Percentiles rank a stretch among this genome's conserved stretches.
Conservation (phyloP, 495 filamentous ascomycete species). For the Penicillium coffeae region DNA sequence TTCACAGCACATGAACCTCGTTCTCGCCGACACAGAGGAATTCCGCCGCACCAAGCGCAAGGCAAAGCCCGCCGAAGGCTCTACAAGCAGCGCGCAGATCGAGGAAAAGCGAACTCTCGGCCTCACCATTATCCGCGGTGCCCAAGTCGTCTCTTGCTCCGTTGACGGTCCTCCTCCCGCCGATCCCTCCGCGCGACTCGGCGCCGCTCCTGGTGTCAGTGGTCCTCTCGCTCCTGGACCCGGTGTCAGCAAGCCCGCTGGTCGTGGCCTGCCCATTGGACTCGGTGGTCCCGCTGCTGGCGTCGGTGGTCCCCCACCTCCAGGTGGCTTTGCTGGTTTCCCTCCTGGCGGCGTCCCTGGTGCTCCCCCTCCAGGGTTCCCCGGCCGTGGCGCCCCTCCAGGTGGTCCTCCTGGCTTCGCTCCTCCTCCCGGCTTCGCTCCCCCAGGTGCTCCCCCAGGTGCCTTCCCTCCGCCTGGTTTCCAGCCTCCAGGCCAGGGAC, state of each 20-base stretch:
- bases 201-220: constrained; percentile 61
- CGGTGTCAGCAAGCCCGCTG: constrained; percentile 87
- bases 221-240: constrained; percentile 72
- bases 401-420: constrained; percentile 51
- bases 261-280: constrained; percentile 82
- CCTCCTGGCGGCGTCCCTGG: constrained; percentile 47
- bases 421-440: constrained; percentile 63
- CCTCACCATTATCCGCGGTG: constrained; percentile 89
- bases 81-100: constrained; percentile 57
- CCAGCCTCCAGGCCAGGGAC: constrained; percentile 58
- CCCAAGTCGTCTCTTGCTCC: constrained; percentile 87
- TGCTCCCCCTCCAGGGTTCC: constrained; percentile 69
- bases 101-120: constrained; percentile 97
- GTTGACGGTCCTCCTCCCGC: constrained; percentile 96
- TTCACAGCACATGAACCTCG: constrained; percentile 93
- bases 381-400: constrained; percentile 66
- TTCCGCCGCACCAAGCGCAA: constrained; percentile 94
- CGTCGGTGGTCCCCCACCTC: constrained; percentile 75
- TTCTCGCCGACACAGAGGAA: constrained; percentile 98
- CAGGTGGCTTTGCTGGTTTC: constrained; percentile 53
- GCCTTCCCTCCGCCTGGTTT: constrained; percentile 69
- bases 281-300: constrained; percentile 87
- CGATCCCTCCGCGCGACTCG: constrained; percentile 86
- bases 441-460: constrained; percentile 44
- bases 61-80: constrained; percentile 64